phyloP scores from a whole-genome alignment of 1,284 basidiomycete genomes.

The Ganoderma lingzhi region DNA sequence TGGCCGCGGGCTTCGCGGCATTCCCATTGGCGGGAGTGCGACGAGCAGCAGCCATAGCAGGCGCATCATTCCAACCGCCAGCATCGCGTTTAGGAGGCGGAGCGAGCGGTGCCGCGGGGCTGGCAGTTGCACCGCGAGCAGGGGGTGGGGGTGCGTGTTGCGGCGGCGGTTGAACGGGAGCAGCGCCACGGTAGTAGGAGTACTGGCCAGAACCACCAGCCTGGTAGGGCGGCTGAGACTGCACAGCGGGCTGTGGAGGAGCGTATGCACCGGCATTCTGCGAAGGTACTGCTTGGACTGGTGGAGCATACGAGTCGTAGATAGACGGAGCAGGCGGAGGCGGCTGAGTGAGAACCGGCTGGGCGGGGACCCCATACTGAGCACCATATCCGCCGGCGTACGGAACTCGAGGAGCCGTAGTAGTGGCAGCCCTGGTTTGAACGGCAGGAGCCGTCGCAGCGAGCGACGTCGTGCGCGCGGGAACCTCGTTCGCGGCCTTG shows the following conservation, averaged over 20 bases:
- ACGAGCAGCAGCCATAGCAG: slow-evolving; percentile 52
- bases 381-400: slow-evolving; percentile 33
- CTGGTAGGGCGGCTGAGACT: slow-evolving; percentile 34
- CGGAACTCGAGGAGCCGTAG: slow-evolving; percentile 30
- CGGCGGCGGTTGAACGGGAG: slow-evolving; percentile 31
- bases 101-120: slow-evolving; percentile 39
- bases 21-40: slow-evolving; percentile 62
- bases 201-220: slow-evolving; percentile 32
- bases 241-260: slow-evolving; percentile 19
- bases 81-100: slow-evolving; percentile 66
- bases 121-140: slow-evolving; percentile 31
- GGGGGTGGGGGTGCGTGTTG: slow-evolving; percentile 37
- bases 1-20: slow-evolving; percentile 68
- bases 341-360: slow-evolving; percentile 30
- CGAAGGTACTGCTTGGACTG: slow-evolving; percentile 12
- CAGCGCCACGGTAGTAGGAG: slow-evolving; percentile 36
- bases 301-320: slow-evolving; percentile 37
- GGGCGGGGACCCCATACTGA: slow-evolving; percentile 34
- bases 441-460: slow-evolving; percentile 34
- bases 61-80: slow-evolving; percentile 94
- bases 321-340: slow-evolving; percentile 30
- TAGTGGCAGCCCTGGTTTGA: slow-evolving; percentile 25
- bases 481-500: slow-evolving; percentile 52
- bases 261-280: slow-evolving; percentile 7
- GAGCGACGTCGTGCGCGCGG: slow-evolving; percentile 40